Conservation (phyloP, 2,329 filamentous ascomycete genomes). For the Scopulariopsis brevicaulis region DNA sequence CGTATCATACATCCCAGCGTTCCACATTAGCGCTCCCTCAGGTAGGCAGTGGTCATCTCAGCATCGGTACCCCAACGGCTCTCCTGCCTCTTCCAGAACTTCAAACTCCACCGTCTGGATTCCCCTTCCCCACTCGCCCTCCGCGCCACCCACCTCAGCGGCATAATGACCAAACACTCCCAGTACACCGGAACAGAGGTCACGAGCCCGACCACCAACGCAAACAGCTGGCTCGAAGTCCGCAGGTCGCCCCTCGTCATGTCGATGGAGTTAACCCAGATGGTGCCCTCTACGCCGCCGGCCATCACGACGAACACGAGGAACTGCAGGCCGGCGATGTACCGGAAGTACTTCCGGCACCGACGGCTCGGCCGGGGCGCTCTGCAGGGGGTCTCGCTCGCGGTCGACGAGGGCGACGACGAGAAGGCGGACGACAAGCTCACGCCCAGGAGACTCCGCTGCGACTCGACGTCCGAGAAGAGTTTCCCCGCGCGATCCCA, state of each 20-base stretch:
- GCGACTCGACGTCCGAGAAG: not conserved
- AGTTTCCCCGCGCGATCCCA: not conserved
- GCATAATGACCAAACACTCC: constrained; percentile 2
- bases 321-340: not conserved
- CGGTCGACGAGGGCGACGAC: not conserved
- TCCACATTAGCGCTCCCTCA: no score
- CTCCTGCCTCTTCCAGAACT: not conserved
- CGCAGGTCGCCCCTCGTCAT: not conserved
- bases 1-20: no score
- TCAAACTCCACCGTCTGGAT: not conserved
- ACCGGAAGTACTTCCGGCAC: not conserved
- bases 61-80: not conserved
- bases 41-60: no score
- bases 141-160: not conserved
- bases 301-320: not conserved
- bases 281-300: not conserved
- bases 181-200: constrained; percentile 1
- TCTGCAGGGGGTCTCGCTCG: not conserved
- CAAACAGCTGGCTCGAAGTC: constrained; percentile 1
- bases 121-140: not conserved
- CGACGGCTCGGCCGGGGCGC: not conserved
- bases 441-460: not conserved
- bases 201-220: not conserved
- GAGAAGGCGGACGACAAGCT: not conserved
- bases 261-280: not conserved